Evolutionary conservation across 2,329 filamentous ascomycete species (phyloP).

Genomic region (Cordyceps cateniannulata): DNA sequence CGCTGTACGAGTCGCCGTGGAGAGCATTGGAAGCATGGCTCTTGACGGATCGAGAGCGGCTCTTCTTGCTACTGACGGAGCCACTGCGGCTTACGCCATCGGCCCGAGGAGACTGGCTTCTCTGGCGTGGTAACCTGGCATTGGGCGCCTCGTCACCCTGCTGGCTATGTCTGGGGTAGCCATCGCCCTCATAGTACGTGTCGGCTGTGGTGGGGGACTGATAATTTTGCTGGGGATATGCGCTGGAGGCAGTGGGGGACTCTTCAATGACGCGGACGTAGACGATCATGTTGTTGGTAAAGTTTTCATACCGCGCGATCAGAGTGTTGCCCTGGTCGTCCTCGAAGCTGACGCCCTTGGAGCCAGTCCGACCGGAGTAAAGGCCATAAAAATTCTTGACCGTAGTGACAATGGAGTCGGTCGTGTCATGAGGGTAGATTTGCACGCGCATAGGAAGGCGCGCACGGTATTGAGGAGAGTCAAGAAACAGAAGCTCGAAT

Average conservation of each 20-base stretch:
- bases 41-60: constrained; percentile 62
- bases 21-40: constrained; percentile 47
- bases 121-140: constrained; percentile 58
- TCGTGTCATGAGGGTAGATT: constrained; percentile 92
- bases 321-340: constrained; percentile 83
- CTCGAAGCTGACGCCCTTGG: constrained; percentile 88
- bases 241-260: constrained; percentile 43
- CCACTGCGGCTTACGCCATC: constrained; percentile 69
- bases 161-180: constrained; percentile 38
- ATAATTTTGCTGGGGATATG: not conserved
- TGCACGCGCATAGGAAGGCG: constrained; percentile 80
- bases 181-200: constrained; percentile 47
- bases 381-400: constrained; percentile 99
- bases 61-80: constrained; percentile 56
- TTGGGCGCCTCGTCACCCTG: constrained; percentile 62
- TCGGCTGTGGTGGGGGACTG: constrained; percentile 36
- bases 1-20: constrained; percentile 55
- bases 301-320: constrained; percentile 95
- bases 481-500: constrained; percentile 68
- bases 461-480: constrained; percentile 62
- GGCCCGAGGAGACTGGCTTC: constrained; percentile 67
- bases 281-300: constrained; percentile 84
- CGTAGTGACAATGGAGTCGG: constrained; percentile 94
- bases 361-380: constrained; percentile 65
- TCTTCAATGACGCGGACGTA: constrained; percentile 80